A percentile compares a stretch with the other conserved stretches of the same genome.
Evolutionary conservation across 148 eudicot species (phyloP).

Genomic region (Fagopyrum esculentum): DNA sequence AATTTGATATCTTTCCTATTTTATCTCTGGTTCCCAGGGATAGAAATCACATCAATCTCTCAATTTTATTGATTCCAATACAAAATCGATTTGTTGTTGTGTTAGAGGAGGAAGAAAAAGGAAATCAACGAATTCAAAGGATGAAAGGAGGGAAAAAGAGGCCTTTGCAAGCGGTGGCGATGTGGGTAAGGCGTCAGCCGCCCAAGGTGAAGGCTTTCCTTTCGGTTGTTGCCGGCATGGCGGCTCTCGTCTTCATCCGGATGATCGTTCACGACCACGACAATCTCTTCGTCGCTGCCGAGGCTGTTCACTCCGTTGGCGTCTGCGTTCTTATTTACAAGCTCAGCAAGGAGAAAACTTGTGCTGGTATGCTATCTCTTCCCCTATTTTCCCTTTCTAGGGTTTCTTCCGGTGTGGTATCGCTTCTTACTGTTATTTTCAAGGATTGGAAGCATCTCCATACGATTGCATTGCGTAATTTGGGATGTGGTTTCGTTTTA

Average conservation of each 20-base stretch:
- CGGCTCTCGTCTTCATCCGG: conserved; percentile 14
- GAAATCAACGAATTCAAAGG: not conserved
- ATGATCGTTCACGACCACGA: conserved; percentile 16
- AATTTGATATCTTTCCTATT: not conserved
- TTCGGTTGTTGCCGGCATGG: conserved; percentile 18
- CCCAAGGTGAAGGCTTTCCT: conserved; percentile 21
- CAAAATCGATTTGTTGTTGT: not conserved
- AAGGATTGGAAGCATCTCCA: not conserved
- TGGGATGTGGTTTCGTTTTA: not conserved
- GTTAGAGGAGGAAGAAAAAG: not conserved
- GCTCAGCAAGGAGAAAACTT: conserved; percentile 20
- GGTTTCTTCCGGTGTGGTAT: not conserved
- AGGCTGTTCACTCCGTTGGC: conserved; percentile 19
- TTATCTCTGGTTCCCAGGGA: conserved; percentile 2
- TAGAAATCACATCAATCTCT: not conserved
- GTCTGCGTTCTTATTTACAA: conserved; percentile 19
- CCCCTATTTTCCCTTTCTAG: not conserved
- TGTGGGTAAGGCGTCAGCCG: conserved; percentile 18
- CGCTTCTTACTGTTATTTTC: not conserved
- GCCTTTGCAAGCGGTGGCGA: conserved; percentile 15
- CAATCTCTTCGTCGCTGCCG: conserved; percentile 19
- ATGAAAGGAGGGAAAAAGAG: conserved; percentile 10
- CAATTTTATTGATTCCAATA: not conserved
- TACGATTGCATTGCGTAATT: not conserved
- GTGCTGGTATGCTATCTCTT: conserved; percentile 11